Evolutionary conservation across 495 filamentous ascomycete genomes (phyloP).

Genomic region (Penicillium canariense): DNA sequence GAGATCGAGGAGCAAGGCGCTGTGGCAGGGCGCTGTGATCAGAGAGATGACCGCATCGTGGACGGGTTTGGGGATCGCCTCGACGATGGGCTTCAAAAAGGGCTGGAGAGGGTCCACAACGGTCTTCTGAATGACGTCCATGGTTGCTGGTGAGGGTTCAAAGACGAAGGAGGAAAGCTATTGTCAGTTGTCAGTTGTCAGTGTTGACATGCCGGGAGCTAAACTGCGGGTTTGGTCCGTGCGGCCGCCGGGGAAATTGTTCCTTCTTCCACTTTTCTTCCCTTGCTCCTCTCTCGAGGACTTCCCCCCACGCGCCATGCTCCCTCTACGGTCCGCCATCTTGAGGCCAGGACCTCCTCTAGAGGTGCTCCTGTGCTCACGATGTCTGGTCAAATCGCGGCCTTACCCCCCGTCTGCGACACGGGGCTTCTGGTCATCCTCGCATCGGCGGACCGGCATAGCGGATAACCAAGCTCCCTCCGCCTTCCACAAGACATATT

Average conservation of each 20-base stretch:
- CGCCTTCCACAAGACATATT: constrained; percentile 40
- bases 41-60: constrained; percentile 71
- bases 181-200: constrained; percentile 1
- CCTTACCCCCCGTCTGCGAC: constrained; percentile 16
- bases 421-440: constrained; percentile 36
- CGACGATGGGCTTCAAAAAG: constrained; percentile 70
- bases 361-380: constrained; percentile 35
- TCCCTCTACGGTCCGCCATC: constrained; percentile 42
- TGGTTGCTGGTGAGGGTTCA: constrained; percentile 11
- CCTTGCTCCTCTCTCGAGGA: constrained; percentile 8
- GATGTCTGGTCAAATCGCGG: constrained; percentile 30
- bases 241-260: constrained; percentile 33
- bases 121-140: constrained; percentile 45
- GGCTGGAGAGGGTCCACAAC: constrained; percentile 64
- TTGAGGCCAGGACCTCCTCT: constrained; percentile 33
- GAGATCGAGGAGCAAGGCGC: constrained; percentile 73
- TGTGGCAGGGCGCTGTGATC: constrained; percentile 82
- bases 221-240: constrained; percentile 37
- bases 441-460: constrained; percentile 31
- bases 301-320: constrained; percentile 35
- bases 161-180: background rate
- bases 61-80: constrained; percentile 75
- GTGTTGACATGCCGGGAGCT: constrained; percentile 26
- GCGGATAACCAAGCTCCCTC: constrained; percentile 28
- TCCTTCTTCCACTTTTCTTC: constrained; percentile 26